These are phyloP conservation scores for Citrus mangshanensis DNA, from an alignment of 345 rosid genomes.

Conservation along the genomic window DNA sequence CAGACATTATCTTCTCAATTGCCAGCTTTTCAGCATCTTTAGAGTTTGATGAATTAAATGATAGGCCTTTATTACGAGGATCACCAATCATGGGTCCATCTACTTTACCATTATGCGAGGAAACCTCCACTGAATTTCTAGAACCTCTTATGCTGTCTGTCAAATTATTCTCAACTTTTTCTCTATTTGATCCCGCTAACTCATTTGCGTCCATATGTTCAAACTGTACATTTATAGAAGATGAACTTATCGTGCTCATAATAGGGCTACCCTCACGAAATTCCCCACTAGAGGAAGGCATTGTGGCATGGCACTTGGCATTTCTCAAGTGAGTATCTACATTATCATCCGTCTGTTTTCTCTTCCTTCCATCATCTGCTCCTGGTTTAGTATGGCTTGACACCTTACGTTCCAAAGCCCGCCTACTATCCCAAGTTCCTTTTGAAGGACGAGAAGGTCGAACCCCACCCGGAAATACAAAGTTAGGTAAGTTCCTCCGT, in stretches of 20 bases:
- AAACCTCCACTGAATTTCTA: constrained; percentile 11
- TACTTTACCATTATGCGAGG: constrained; percentile 23
- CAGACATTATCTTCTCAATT: constrained; percentile 53
- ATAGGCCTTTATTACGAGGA: constrained; percentile 15
- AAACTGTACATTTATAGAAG: constrained; percentile 27
- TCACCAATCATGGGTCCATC: constrained; percentile 19
- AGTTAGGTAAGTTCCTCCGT: constrained; percentile 67
- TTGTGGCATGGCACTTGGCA: constrained; percentile 27
- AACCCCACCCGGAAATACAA: constrained; percentile 82
- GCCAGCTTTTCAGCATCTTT: constrained; percentile 65
- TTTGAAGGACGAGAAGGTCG: constrained; percentile 68
- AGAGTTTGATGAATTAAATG: constrained; percentile 33
- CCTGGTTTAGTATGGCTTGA: constrained; percentile 35
- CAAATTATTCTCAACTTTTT: constrained; percentile 24
- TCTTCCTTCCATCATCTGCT: constrained; percentile 60
- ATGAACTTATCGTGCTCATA: constrained; percentile 36
- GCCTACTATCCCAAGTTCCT: constrained; percentile 69
- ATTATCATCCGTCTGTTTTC: constrained; percentile 53
- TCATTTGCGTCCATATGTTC: constrained; percentile 18
- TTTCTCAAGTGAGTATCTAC: constrained; percentile 32
- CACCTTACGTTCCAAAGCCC: constrained; percentile 46
- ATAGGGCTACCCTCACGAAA: constrained; percentile 45
- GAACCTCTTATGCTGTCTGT: constrained; percentile 14
- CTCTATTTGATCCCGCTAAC: constrained; percentile 23
- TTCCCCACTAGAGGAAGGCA: constrained; percentile 36